Conservation (phyloP, 2,329 filamentous ascomycete species). For the Dendryphion nanum region DNA sequence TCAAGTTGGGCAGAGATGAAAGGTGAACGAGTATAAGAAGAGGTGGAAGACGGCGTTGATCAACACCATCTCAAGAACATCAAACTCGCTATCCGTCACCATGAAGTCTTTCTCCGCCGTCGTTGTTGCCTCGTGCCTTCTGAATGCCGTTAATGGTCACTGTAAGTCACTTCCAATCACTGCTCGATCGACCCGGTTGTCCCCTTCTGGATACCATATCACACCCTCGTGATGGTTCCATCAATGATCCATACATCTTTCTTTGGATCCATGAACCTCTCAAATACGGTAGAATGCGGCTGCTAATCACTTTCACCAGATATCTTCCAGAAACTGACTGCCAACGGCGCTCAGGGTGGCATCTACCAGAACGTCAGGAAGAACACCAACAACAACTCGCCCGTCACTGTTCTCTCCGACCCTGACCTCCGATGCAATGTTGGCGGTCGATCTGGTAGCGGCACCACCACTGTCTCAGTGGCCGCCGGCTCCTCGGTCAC, state of each 20-base stretch:
- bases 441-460: slow-evolving; percentile 10
- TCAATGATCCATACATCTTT: too few species aligned
- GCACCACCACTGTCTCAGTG: slow-evolving; percentile 13
- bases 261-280: too few species aligned
- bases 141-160: slow-evolving; percentile 18
- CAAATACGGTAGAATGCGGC: too few species aligned
- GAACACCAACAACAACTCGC: slow-evolving; percentile 52
- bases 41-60: not conserved
- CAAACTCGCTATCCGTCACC: slow-evolving; percentile 3
- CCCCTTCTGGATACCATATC: too few species aligned
- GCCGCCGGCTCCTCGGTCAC: slow-evolving; percentile 15
- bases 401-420: slow-evolving; percentile 36
- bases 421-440: slow-evolving; percentile 22
- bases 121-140: slow-evolving; percentile 13
- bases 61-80: not conserved
- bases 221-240: too few species aligned
- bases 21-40: slow-evolving; percentile 10
- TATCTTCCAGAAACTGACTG: slow-evolving; percentile 31
- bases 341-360: slow-evolving; percentile 19
- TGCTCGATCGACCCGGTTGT: too few species aligned
- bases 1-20: slow-evolving; percentile 1
- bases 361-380: slow-evolving; percentile 40
- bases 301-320: slow-evolving; percentile 8
- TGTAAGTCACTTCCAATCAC: slow-evolving; percentile 15
- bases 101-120: slow-evolving; percentile 22